Evolutionary conservation across 2,329 filamentous ascomycete genomes (phyloP).

Genomic region (Boeremia lycopersici): DNA sequence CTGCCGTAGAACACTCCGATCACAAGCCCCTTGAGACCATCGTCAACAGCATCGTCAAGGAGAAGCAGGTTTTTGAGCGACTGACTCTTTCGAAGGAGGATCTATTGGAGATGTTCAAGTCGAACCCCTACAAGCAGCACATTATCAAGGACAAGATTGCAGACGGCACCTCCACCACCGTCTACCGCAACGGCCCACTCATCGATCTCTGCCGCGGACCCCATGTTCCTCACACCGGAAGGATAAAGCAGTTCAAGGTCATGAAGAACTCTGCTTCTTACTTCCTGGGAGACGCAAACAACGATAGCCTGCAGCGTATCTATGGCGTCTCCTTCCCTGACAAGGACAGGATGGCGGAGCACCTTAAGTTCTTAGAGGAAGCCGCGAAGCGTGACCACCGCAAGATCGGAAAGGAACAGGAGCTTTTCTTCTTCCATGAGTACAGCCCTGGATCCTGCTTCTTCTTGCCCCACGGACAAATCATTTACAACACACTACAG

Average conservation of each 20-base stretch:
- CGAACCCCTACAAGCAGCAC: constrained; percentile 98
- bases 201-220: constrained; percentile 96
- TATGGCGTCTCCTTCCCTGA: constrained; percentile 97
- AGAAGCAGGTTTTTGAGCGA: constrained; percentile 94
- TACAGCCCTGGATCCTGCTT: constrained; percentile 92
- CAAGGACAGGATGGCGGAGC: constrained; percentile 91
- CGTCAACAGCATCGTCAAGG: constrained; percentile 85
- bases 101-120: constrained; percentile 92
- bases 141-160: constrained; percentile 93
- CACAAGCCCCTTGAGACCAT: constrained; percentile 84
- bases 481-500: constrained; percentile 90
- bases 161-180: constrained; percentile 88
- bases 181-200: constrained; percentile 90
- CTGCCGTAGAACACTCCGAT: constrained; percentile 73
- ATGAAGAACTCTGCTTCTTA: constrained; percentile 88
- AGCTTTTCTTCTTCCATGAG: constrained; percentile 96
- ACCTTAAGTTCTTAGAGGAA: constrained; percentile 94
- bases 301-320: constrained; percentile 94
- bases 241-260: constrained; percentile 93
- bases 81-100: constrained; percentile 89
- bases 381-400: constrained; percentile 97
- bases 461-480: constrained; percentile 88
- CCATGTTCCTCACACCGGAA: constrained; percentile 89
- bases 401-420: constrained; percentile 92
- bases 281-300: constrained; percentile 90